Conservation (phyloP, 176 grass and related monocot species). For the Avena eriantha region DNA sequence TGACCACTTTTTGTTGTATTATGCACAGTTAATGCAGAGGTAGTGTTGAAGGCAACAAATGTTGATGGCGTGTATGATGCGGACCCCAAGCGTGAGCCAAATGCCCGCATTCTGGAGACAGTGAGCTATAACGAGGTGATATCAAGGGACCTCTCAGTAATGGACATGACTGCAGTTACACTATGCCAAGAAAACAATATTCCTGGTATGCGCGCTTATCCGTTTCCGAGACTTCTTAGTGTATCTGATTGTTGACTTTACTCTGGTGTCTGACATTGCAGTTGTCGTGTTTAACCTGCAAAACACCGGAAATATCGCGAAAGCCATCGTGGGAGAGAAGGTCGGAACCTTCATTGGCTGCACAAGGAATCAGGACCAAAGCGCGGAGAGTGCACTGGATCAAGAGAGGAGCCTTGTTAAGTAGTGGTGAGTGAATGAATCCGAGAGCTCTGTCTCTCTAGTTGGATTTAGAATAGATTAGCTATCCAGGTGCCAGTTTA, state of each 20-base stretch:
- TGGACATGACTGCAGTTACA: slow-evolving; percentile 98
- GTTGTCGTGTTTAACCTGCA: slow-evolving; percentile 97
- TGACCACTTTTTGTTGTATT: neutral
- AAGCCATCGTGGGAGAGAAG: slow-evolving; percentile 91
- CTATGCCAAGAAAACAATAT: slow-evolving; percentile 99
- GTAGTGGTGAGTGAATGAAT: slow-evolving; percentile 62
- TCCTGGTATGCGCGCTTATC: slow-evolving; percentile 55
- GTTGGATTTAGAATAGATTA: slow-evolving; percentile 41
- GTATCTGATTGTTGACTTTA: neutral
- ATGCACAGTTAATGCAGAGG: slow-evolving; percentile 84
- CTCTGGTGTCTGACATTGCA: slow-evolving; percentile 41
- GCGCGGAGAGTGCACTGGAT: slow-evolving; percentile 26
- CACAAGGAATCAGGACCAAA: slow-evolving; percentile 43
- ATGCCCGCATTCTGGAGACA: slow-evolving; percentile 77
- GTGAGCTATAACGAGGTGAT: slow-evolving; percentile 91
- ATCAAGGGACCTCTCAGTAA: slow-evolving; percentile 83
- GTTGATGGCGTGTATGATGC: slow-evolving; percentile 92
- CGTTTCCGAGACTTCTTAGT: neutral
- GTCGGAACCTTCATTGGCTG: slow-evolving; percentile 84
- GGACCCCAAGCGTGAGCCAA: slow-evolving; percentile 75
- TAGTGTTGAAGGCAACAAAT: slow-evolving; percentile 98
- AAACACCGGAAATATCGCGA: slow-evolving; percentile 88
- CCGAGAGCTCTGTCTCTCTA: slow-evolving; percentile 4
- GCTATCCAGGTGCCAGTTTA: slow-evolving; percentile 11
- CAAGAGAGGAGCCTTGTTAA: slow-evolving; percentile 53